Conservation (phyloP, 1,139 yeast genomes). For the Eremothecium gossypii region DNA sequence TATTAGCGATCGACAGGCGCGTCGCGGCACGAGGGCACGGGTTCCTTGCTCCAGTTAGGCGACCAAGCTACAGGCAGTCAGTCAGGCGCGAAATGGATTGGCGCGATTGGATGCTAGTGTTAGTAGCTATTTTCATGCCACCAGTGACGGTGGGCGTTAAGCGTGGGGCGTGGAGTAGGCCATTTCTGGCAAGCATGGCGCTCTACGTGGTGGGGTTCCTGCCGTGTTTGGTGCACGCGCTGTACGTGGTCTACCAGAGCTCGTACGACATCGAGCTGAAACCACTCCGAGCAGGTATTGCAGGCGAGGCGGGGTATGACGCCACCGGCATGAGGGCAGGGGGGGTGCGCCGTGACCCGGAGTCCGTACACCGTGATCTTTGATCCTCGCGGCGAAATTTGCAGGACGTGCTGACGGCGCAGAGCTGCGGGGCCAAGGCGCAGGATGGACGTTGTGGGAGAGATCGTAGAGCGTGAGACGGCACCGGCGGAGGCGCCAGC, state of each 20-base stretch:
- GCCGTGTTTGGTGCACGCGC: constrained; percentile 67
- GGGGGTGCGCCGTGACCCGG: no score
- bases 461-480: constrained; percentile 60
- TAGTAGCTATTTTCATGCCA: constrained; percentile 73
- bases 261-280: constrained; percentile 14
- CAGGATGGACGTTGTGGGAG: constrained; percentile 62
- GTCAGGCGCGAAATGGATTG: constrained; percentile 30
- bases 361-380: neutral
- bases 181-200: constrained; percentile 57
- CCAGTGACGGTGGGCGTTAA: constrained; percentile 76
- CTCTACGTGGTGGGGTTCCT: constrained; percentile 69
- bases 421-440: neutral
- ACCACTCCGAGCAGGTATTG: neutral
- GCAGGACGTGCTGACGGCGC: neutral
- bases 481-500: constrained; percentile 28
- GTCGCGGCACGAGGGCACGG: neutral
- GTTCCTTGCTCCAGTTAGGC: no score
- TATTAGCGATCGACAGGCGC: constrained; percentile 2
- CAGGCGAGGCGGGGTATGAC: neutral
- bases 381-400: neutral
- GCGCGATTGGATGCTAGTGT: constrained; percentile 70
- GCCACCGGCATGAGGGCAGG: no score
- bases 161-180: constrained; percentile 54
- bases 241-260: constrained; percentile 36
- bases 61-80: constrained; percentile 7